Percentiles rank a stretch among this genome's conserved stretches.
Evolutionary conservation across 1,284 basidiomycete species (phyloP).

Genomic region (Coniferiporia weirii): DNA sequence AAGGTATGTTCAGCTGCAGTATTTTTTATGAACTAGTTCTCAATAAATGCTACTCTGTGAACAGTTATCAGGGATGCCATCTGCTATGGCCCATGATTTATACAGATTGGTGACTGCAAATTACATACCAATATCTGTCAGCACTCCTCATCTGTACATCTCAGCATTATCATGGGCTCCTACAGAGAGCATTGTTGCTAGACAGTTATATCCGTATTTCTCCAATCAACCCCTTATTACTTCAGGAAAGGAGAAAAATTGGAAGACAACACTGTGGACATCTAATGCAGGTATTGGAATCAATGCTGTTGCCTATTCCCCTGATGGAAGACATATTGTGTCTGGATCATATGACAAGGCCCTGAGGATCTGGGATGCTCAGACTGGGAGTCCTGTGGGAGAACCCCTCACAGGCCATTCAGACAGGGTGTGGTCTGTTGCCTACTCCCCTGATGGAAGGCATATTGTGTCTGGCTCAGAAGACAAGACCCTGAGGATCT

Average conservation of each 20-base stretch:
- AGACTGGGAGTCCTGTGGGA: no score
- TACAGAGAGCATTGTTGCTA: background rate
- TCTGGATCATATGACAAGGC: no score
- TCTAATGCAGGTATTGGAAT: no score
- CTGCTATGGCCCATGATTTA: background rate
- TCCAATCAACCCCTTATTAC: background rate
- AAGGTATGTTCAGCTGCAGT: background rate
- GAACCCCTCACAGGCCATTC: no score
- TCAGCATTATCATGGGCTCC: constrained; percentile 7
- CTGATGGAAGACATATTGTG: no score
- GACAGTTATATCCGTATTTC: background rate
- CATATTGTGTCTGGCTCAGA: no score
- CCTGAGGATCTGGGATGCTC: no score
- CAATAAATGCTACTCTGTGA: background rate
- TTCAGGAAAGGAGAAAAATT: background rate
- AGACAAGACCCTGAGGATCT: no score
- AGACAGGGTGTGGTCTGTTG: no score
- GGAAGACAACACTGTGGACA: background rate
- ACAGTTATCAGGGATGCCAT: no score
- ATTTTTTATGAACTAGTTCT: background rate
- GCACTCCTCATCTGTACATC: constrained; percentile 11
- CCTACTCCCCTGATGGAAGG: no score
- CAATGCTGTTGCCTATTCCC: no score
- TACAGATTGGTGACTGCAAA: background rate
- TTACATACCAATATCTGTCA: background rate